Conservation (phyloP, 495 filamentous ascomycete genomes). For the Cladorrhinum samala region DNA sequence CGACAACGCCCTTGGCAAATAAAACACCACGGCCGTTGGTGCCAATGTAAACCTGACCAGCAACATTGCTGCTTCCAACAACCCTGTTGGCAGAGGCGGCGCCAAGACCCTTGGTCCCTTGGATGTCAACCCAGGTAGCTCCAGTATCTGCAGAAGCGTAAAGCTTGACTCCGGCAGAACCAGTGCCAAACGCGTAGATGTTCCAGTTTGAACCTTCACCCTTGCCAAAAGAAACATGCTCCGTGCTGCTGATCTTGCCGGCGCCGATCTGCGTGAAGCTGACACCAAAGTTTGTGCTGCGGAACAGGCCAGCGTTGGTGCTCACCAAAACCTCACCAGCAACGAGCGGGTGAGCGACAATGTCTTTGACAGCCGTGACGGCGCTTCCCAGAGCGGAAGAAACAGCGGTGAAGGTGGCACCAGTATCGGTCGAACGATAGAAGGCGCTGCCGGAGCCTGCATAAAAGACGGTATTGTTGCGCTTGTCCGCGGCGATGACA, state of each 20-base stretch:
- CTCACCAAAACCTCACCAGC: constrained; percentile 50
- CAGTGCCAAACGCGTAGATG: constrained; percentile 45
- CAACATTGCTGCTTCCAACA: constrained; percentile 43
- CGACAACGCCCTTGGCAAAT: constrained; percentile 33
- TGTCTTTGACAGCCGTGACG: constrained; percentile 36
- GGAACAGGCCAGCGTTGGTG: constrained; percentile 49
- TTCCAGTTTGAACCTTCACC: constrained; percentile 35
- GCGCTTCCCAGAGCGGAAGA: constrained; percentile 30
- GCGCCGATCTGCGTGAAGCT: constrained; percentile 38
- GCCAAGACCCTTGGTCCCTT: constrained; percentile 49
- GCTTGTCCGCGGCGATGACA: constrained; percentile 48
- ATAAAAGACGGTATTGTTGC: constrained; percentile 48
- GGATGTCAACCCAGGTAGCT: constrained; percentile 46
- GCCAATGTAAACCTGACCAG: constrained; percentile 51
- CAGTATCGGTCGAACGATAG: constrained; percentile 43
- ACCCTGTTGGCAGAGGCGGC: constrained; percentile 39
- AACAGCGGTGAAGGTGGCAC: constrained; percentile 35
- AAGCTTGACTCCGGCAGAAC: constrained; percentile 38
- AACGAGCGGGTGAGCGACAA: constrained; percentile 42
- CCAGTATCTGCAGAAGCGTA: constrained; percentile 47
- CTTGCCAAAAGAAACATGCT: constrained; percentile 41
- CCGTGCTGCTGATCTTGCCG: constrained; percentile 31
- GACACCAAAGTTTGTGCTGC: constrained; percentile 42
- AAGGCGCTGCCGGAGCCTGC: constrained; percentile 39
- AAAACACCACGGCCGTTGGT: constrained; percentile 56